Percentiles rank a stretch among this genome's conserved stretches.
Conservation (phyloP, 352 stramenopile species). For the Blastocystis sp. region DNA sequence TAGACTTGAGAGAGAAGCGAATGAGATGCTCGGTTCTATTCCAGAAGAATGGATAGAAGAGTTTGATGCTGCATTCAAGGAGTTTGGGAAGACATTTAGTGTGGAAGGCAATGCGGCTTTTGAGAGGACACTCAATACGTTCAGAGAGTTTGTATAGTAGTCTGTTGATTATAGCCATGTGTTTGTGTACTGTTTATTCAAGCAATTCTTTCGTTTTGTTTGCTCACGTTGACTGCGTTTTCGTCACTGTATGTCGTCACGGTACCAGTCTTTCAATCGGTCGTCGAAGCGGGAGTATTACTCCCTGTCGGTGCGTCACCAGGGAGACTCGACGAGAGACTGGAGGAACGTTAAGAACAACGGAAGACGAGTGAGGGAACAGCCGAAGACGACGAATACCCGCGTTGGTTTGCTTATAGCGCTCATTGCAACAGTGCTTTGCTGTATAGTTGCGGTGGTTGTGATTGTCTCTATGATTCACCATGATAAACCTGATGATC, state of each 20-base stretch:
- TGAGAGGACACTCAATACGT: neutral
- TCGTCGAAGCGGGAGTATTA: slow-evolving; percentile 13
- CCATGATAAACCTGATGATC: neutral
- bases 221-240: neutral
- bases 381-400: neutral
- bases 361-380: neutral
- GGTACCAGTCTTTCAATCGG: neutral
- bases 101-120: neutral
- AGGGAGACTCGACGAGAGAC: neutral
- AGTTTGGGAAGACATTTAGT: neutral
- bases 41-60: neutral
- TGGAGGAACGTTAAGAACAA: slow-evolving; percentile 13
- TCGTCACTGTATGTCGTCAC: neutral
- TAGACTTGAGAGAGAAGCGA: neutral
- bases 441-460: neutral
- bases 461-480: neutral
- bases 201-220: neutral
- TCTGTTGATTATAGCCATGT: neutral
- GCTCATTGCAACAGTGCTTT: neutral
- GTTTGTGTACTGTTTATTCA: neutral
- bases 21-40: neutral
- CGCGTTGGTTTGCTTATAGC: neutral
- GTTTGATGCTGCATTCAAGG: neutral
- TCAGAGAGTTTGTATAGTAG: neutral
- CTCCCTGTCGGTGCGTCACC: slow-evolving; percentile 22